A percentile compares a stretch with the other conserved stretches of the same genome.
Evolutionary conservation across 371 early-diverging fungal genomes (phyloP).

Genomic region (Mortierella sp.): DNA sequence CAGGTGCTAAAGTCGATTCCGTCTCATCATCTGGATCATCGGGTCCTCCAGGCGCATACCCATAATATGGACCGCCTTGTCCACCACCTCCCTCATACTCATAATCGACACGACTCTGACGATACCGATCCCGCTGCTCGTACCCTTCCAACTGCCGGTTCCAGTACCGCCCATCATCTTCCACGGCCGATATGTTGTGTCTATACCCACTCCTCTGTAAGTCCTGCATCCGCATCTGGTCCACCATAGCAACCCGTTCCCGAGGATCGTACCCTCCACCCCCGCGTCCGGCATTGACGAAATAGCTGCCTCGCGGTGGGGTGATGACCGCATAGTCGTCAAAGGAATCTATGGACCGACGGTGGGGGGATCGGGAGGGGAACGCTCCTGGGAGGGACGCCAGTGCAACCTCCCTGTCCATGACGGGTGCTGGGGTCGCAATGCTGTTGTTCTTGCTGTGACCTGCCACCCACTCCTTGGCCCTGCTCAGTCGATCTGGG

Average conservation of each 20-base stretch:
- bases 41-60: constrained; percentile 35
- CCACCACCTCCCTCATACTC: constrained; percentile 1
- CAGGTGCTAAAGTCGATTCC: constrained; percentile 51
- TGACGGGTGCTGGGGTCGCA: constrained; percentile 17
- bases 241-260: constrained; percentile 34
- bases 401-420: constrained; percentile 24
- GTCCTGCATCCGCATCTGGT: constrained; percentile 32
- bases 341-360: constrained; percentile 31
- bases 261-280: constrained; percentile 21
- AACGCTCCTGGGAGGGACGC: constrained; percentile 28
- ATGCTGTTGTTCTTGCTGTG: constrained; percentile 40
- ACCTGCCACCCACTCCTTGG: constrained; percentile 52
- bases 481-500: constrained; percentile 42
- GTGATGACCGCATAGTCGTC: constrained; percentile 29
- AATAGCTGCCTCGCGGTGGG: constrained; percentile 30
- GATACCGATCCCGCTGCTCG: constrained; percentile 32
- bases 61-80: constrained; percentile 19
- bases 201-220: constrained; percentile 10
- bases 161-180: constrained; percentile 36
- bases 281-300: constrained; percentile 14
- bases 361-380: constrained; percentile 11
- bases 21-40: constrained; percentile 34
- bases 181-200: constrained; percentile 12
- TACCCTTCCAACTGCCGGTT: constrained; percentile 35
- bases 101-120: constrained; percentile 24